A percentile compares a stretch with the other conserved stretches of the same genome.
Evolutionary conservation across 371 early-diverging fungal genomes (phyloP).

Genomic region (Conidiobolus incongruus): DNA sequence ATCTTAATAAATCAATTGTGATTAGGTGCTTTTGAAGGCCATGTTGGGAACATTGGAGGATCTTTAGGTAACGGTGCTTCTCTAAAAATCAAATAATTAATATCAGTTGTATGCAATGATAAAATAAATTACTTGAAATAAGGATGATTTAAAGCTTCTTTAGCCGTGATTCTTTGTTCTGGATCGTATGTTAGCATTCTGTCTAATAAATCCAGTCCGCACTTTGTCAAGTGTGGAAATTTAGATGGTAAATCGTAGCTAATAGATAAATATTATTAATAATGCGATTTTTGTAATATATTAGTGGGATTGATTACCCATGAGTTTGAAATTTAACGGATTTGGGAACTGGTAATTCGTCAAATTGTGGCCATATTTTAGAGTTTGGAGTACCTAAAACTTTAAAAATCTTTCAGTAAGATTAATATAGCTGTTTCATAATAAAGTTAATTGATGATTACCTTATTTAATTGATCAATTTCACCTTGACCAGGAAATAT

Average conservation of each 20-base stretch:
- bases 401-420: conserved; percentile 28
- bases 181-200: conserved; percentile 80
- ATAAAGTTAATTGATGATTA: conserved; percentile 4
- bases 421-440: background rate
- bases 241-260: conserved; percentile 18
- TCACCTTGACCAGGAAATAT: conserved; percentile 54
- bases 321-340: conserved; percentile 38
- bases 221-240: conserved; percentile 47
- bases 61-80: conserved; percentile 80
- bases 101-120: background rate
- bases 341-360: conserved; percentile 35
- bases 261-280: too few relatives aligned
- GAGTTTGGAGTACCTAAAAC: conserved; percentile 44
- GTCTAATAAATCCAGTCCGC: conserved; percentile 56
- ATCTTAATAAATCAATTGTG: too few relatives aligned
- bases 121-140: conserved; percentile 41
- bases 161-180: conserved; percentile 57
- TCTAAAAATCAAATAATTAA: conserved; percentile 9
- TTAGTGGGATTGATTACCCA: too few relatives aligned
- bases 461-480: conserved; percentile 55
- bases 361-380: conserved; percentile 50
- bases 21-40: conserved; percentile 70
- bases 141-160: conserved; percentile 57
- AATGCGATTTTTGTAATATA: too few relatives aligned
- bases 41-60: conserved; percentile 83